A percentile compares a stretch with the other conserved stretches of the same genome.
Evolutionary conservation across 1,284 basidiomycete genomes (phyloP).

Genomic region (Ceratobasidium sp.): DNA sequence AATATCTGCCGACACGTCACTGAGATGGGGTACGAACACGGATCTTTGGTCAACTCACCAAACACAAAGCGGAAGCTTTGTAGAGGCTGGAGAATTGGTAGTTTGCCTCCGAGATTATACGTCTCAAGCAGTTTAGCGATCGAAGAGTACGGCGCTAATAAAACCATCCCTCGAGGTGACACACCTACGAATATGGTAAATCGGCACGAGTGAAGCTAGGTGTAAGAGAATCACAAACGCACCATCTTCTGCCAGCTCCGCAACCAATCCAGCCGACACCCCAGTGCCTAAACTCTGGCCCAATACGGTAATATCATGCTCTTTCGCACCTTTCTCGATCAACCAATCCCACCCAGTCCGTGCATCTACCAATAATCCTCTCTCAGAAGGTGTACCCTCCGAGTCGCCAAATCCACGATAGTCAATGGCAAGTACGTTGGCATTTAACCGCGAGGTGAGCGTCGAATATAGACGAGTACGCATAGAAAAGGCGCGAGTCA

Average conservation of each 20-base stretch:
- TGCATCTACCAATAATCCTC: conserved; percentile 82
- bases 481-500: conserved; percentile 75
- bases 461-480: conserved; percentile 75
- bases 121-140: conserved; percentile 76
- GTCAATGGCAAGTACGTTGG: conserved; percentile 89
- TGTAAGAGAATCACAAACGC: conserved; percentile 29
- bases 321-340: conserved; percentile 68
- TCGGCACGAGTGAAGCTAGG: conserved; percentile 35
- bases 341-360: conserved; percentile 87
- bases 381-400: conserved; percentile 77
- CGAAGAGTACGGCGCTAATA: conserved; percentile 84
- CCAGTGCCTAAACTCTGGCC: conserved; percentile 90
- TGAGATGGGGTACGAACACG: not conserved
- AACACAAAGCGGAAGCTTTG: conserved; percentile 77
- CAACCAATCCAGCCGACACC: conserved; percentile 74
- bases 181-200: conserved; percentile 49
- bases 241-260: conserved; percentile 70
- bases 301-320: conserved; percentile 75
- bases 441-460: conserved; percentile 73
- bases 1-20: conserved; percentile 62
- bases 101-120: conserved; percentile 76
- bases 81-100: conserved; percentile 79
- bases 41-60: conserved; percentile 64
- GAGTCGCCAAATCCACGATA: conserved; percentile 95
- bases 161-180: conserved; percentile 71